phyloP scores from a whole-genome alignment of 768 basidiomycete genomes.

The Coprinopsis cinerea region DNA sequence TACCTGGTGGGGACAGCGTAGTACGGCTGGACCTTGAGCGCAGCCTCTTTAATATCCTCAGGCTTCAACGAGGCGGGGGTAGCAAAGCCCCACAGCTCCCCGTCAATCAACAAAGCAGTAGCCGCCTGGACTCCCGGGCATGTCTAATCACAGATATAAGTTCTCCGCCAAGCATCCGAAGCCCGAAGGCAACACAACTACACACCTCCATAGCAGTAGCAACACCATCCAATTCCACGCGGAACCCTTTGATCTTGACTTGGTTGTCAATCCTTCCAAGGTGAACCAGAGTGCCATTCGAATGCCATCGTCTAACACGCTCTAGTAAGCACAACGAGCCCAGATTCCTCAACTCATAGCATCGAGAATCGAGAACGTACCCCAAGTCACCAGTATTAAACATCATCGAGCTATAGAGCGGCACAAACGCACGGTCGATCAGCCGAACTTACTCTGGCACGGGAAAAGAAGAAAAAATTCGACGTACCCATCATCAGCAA shows the following conservation, averaged over 20 bases:
- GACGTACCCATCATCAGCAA: constrained; percentile 40
- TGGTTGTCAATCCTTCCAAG: constrained; percentile 59
- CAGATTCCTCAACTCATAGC: background rate
- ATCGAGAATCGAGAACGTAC: constrained; percentile 14
- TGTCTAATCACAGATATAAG: too few species aligned
- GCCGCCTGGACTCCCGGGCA: constrained; percentile 39
- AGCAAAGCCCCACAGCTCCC: constrained; percentile 50
- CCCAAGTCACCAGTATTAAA: constrained; percentile 61
- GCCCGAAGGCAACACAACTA: too few species aligned
- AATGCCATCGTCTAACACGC: constrained; percentile 36
- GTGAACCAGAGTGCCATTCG: constrained; percentile 49
- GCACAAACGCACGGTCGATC: background rate
- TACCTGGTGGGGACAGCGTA: constrained; percentile 52
- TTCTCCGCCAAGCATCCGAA: too few species aligned
- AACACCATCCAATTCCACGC: constrained; percentile 60
- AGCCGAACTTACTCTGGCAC: background rate
- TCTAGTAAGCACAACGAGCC: constrained; percentile 6
- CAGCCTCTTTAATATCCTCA: constrained; percentile 36
- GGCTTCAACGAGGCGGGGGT: constrained; percentile 32
- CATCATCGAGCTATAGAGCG: constrained; percentile 35
- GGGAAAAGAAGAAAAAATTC: background rate
- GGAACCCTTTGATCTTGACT: constrained; percentile 63
- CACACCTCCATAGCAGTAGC: constrained; percentile 52
- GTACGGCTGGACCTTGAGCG: constrained; percentile 49
- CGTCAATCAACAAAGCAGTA: constrained; percentile 44